Base-by-base conservation (phyloP, 371 early-diverging fungal species). In the Actinomucor elegans region DNA sequence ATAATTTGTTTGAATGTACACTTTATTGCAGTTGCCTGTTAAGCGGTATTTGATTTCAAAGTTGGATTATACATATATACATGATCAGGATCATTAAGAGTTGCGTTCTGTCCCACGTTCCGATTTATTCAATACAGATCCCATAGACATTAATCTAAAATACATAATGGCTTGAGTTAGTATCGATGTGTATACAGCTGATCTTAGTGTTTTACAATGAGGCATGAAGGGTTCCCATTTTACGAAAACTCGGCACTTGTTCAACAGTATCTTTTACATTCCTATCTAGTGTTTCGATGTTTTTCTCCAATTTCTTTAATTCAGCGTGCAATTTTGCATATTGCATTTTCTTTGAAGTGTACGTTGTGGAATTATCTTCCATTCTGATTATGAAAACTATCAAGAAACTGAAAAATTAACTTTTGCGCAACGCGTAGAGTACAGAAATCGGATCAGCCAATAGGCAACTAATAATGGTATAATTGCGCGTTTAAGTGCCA, bases 211-310 rank as follows among this genome's bases (percentile, higher is more conserved):
- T 27, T 56, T 62, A 69, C 70, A 69, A 43, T 48, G 70, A 59
- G 8, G 63, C 47, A 40, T 69, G 70, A 20, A 65, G 37, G 4
- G 51, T 40, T n/a, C 53, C 42, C 47, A 69, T 31, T 36, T 65
- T 53, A 9, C 60, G 50, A 36, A 69, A 54, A 15, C 54, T 20
- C 6, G 62, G 66, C 1, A 55, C 38, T 36, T 64, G 66, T 26
- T 57, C 55, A 21, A 50, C 20, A 9, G 66, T 65, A 0, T 27
- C 49, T 57, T 62, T 47, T 7, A 69, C 11, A 36, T 59, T 61
- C 8, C 36, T 27, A 27, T 57, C 45, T 14, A 69, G 42, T 21
- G 29, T 34, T 6, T 48, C 31, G 0, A 65, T 44, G 23, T 56
- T 61, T 10, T 61, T 41, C 10, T 57, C 52, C 3, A 69, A 37